A percentile compares a stretch with the other conserved stretches of the same genome.
Evolutionary conservation across 305 asterid species (phyloP).

Genomic region (Striga hermonthica): DNA sequence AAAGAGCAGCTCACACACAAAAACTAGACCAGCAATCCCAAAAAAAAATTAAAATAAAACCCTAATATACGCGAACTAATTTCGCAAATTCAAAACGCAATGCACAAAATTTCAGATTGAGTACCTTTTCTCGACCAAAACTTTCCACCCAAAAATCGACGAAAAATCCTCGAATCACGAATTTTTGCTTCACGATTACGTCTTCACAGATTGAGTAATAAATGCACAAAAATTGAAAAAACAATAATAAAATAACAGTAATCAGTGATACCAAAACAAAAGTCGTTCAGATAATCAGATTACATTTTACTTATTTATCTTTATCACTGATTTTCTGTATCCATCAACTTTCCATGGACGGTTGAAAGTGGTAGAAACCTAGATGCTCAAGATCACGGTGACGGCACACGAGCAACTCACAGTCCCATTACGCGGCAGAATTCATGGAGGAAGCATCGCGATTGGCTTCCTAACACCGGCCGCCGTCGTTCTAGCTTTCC

Average conservation of each 20-base stretch:
- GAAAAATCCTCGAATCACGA: slow-evolving; percentile 4
- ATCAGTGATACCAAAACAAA: not conserved
- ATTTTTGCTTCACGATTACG: slow-evolving; percentile 6
- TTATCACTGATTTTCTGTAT: not conserved
- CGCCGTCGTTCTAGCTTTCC: slow-evolving; percentile 25
- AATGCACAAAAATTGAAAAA: slow-evolving; percentile 10
- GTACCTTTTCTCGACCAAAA: slow-evolving; percentile 26
- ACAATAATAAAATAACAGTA: not conserved
- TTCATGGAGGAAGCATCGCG: not conserved
- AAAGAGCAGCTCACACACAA: slow-evolving; percentile 1
- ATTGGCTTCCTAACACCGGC: slow-evolving; percentile 5
- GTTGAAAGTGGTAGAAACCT: slow-evolving; percentile 31
- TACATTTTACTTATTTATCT: slow-evolving; percentile 1
- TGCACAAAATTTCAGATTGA: not conserved
- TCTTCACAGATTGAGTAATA: slow-evolving; percentile 9
- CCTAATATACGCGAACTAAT: slow-evolving; percentile 27
- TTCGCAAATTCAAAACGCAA: slow-evolving; percentile 11
- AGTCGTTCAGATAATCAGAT: slow-evolving; percentile 26
- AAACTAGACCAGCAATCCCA: slow-evolving; percentile 5
- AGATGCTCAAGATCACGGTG: slow-evolving; percentile 30
- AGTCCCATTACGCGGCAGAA: slow-evolving; percentile 29
- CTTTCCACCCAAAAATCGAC: slow-evolving; percentile 25
- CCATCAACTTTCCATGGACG: slow-evolving; percentile 29
- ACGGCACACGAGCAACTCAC: slow-evolving; percentile 31
- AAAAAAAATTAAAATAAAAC: slow-evolving; percentile 22